Evolutionary conservation across 441 rosid genomes (phyloP).

Genomic region (Pelargonium australe): DNA sequence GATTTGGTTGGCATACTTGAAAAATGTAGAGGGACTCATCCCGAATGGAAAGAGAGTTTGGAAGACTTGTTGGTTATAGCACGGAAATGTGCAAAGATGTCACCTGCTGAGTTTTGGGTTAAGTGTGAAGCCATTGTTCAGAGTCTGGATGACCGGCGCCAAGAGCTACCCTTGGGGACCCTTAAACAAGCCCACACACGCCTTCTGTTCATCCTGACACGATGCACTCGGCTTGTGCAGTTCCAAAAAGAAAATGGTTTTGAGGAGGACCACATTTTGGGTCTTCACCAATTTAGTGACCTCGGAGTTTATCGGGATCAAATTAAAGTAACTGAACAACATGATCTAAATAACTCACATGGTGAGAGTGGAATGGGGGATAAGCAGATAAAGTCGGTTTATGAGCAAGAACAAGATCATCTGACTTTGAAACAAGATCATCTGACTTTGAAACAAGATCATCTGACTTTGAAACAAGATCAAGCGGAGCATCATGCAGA

Average conservation of each 20-base stretch:
- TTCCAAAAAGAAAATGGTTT: slow-evolving; percentile 90
- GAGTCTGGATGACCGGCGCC: slow-evolving; percentile 82
- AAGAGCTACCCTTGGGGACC: slow-evolving; percentile 84
- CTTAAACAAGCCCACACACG: slow-evolving; percentile 91
- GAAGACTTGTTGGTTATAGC: slow-evolving; percentile 88
- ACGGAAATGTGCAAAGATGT: slow-evolving; percentile 73
- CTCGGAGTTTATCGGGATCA: slow-evolving; percentile 89
- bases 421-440: slow-evolving; percentile 26
- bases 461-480: slow-evolving; percentile 25
- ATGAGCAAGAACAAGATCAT: slow-evolving; percentile 30
- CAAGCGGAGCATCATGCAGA: slow-evolving; percentile 31
- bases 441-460: slow-evolving; percentile 26
- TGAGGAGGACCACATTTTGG: slow-evolving; percentile 65
- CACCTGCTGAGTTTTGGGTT: slow-evolving; percentile 76
- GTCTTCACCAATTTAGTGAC: slow-evolving; percentile 82
- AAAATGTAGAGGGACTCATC: slow-evolving; percentile 51
- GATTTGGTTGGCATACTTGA: slow-evolving; percentile 82
- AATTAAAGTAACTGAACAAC: slow-evolving; percentile 50
- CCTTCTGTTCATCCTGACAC: slow-evolving; percentile 86
- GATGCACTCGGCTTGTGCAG: slow-evolving; percentile 95
- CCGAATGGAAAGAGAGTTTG: slow-evolving; percentile 66
- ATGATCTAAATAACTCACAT: slow-evolving; percentile 45
- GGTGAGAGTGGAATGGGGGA: slow-evolving; percentile 34
- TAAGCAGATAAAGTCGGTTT: slow-evolving; percentile 38
- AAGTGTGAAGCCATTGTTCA: slow-evolving; percentile 89